phyloP scores from a whole-genome alignment of 495 filamentous ascomycete genomes.

The Aspergillus saccharolyticus region DNA sequence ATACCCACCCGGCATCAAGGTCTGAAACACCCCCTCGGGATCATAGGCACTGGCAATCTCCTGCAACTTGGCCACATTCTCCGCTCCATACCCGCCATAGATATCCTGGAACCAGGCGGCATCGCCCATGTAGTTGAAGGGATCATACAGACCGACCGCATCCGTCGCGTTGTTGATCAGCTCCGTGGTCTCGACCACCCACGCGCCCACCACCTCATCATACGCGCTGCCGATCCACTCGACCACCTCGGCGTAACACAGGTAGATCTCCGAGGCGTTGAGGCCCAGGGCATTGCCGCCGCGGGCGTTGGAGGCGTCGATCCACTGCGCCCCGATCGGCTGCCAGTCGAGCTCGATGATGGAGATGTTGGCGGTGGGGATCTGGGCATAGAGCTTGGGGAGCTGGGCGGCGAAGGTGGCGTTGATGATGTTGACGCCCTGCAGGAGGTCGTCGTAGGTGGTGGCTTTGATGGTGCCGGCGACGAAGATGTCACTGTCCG shows the following conservation, averaged over 20 bases:
- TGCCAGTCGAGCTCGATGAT: slow-evolving; percentile 41
- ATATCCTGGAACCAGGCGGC: slow-evolving; percentile 31
- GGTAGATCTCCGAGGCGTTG: slow-evolving; percentile 28
- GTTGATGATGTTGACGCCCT: slow-evolving; percentile 35
- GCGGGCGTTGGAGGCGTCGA: slow-evolving; percentile 25
- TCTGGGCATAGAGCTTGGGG: slow-evolving; percentile 26
- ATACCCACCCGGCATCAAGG: slow-evolving; percentile 9
- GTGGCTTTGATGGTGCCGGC: slow-evolving; percentile 33
- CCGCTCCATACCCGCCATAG: slow-evolving; percentile 38
- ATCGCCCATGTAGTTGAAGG: slow-evolving; percentile 34
- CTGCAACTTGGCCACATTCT: slow-evolving; percentile 27
- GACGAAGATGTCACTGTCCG: slow-evolving; percentile 30
- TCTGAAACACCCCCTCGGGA: slow-evolving; percentile 21
- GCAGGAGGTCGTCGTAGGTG: slow-evolving; percentile 23
- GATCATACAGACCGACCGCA: slow-evolving; percentile 27
- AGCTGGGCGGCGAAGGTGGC: slow-evolving; percentile 32
- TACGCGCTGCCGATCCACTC: slow-evolving; percentile 33
- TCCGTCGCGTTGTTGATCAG: slow-evolving; percentile 32
- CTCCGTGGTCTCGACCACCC: slow-evolving; percentile 32
- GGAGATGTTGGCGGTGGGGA: slow-evolving; percentile 29
- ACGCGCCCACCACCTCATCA: slow-evolving; percentile 26
- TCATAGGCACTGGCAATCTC: slow-evolving; percentile 34
- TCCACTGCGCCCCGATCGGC: slow-evolving; percentile 41
- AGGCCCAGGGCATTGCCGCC: slow-evolving; percentile 44
- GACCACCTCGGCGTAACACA: slow-evolving; percentile 37